Base-by-base conservation (phyloP, 331 rosid species). In the Rhamnella rubrinervis region DNA sequence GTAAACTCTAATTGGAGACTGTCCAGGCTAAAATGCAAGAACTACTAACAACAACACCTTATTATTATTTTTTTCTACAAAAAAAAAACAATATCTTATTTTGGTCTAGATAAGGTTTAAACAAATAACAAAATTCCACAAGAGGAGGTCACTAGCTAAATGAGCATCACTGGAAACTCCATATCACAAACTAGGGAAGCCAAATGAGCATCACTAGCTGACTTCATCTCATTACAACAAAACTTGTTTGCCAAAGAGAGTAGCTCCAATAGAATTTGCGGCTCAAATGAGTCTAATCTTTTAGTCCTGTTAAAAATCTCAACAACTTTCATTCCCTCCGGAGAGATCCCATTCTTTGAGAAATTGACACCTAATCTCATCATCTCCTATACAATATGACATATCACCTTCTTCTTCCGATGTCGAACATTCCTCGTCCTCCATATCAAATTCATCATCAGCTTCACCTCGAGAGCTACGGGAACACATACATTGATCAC, bases 161-260 rank as follows among this genome's bases (percentile, higher is more conserved):
- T 58, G 6, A 92, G 73, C 77, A 84, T 66, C 82, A 68, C 28
- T 1, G 95, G 92, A 23, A 78, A 82, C 23, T 92, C 96, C 65
- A 87, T 16, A 39, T 89, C 96, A 76, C 68, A 72, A 74, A 92
- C 83, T 71, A 85, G 47, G 20, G 81, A 84, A 0, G 97, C 90
- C 85, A 92, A 83, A 82, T 84, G 75, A 31, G 60, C 65, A 52
- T 92, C 97, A 59, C 97, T 89, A 18, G 84, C 89, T n/a, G 68
- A 62, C 81, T 92, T 92, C 96, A 92, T 68, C 85, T 89, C 96
- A 59, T 87, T 90, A 3, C 97, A 89, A 77, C 97, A 92, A 77
- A 85, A 92, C 71, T 61, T 85, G 70, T 89, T 84, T 6, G 95
- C 86, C 58, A 92, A 73, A 14, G 89, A 77, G 5, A 92, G 80